Evolutionary conservation across 2,329 filamentous ascomycete species (phyloP).

Genomic region (Penicillium sp.): DNA sequence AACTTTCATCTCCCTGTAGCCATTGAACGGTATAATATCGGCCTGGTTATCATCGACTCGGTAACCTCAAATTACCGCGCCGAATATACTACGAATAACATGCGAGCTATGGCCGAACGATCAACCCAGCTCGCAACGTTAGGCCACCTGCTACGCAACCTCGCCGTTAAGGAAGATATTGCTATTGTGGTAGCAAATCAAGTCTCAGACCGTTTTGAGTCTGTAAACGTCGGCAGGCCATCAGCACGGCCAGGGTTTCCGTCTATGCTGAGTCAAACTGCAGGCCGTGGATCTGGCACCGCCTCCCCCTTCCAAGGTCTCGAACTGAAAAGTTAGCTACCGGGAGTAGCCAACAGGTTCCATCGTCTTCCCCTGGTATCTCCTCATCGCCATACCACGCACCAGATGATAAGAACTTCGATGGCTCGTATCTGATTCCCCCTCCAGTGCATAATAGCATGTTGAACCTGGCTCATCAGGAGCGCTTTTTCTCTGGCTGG

Average conservation of each 20-base stretch:
- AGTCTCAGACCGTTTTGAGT: conserved; percentile 80
- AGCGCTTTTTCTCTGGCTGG: conserved; percentile 95
- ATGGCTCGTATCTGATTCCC: conserved; percentile 41
- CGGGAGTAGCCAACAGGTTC: not conserved
- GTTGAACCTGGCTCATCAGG: conserved; percentile 75
- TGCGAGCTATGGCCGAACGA: conserved; percentile 66
- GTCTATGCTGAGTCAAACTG: conserved; percentile 14
- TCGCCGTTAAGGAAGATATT: conserved; percentile 72
- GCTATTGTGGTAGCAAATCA: conserved; percentile 94
- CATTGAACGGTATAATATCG: conserved; percentile 70
- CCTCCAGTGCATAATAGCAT: conserved; percentile 49
- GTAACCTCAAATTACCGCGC: conserved; percentile 94
- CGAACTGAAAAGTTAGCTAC: conserved; percentile 11
- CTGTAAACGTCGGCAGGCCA: conserved; percentile 7
- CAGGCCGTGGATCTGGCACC: conserved; percentile 18
- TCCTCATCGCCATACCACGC: conserved; percentile 31
- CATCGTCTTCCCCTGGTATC: conserved; percentile 25
- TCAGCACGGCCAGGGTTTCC: conserved; percentile 7
- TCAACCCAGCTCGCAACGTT: conserved; percentile 74
- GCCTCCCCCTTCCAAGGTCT: conserved; percentile 23
- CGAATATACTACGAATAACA: conserved; percentile 57
- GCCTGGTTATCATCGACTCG: conserved; percentile 83
- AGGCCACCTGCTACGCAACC: conserved; percentile 68
- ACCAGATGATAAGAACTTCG: conserved; percentile 31
- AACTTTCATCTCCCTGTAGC: conserved; percentile 88